Conservation (phyloP, 139 green algal species). For the Micractinium conductrix region DNA sequence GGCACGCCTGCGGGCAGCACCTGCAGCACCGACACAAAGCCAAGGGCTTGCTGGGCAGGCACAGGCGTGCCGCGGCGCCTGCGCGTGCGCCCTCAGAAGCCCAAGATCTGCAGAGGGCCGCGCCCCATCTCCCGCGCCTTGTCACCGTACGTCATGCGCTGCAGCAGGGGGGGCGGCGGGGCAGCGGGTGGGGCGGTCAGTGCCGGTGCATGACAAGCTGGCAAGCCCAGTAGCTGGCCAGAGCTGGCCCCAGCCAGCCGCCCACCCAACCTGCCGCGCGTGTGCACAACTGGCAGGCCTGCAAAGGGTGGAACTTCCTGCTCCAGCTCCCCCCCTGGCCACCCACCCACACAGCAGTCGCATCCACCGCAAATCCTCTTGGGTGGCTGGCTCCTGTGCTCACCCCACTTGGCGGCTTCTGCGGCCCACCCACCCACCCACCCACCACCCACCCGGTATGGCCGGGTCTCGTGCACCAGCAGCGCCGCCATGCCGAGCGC, state of each 20-base stretch:
- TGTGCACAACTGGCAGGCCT: too few relatives aligned
- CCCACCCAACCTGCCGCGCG: neutral
- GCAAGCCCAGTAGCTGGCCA: neutral
- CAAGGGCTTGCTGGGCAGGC: neutral
- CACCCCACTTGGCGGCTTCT: too few relatives aligned
- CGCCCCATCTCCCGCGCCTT: neutral
- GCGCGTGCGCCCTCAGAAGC: neutral
- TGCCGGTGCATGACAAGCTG: neutral
- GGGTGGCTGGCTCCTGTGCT: too few relatives aligned
- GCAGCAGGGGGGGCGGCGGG: neutral
- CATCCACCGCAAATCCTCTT: too few relatives aligned
- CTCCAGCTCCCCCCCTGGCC: neutral
- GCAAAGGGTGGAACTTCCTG: neutral
- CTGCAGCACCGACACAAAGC: neutral
- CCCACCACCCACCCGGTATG: conserved; percentile 17
- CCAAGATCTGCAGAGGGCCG: neutral
- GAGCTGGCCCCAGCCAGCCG: too few relatives aligned
- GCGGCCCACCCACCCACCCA: neutral
- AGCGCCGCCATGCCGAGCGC: conserved; percentile 13
- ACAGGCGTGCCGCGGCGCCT: too few relatives aligned
- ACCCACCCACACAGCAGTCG: neutral
- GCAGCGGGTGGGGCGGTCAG: neutral
- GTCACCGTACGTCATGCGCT: conserved; percentile 36
- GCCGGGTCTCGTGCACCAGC: conserved; percentile 28
- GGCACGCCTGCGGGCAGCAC: too few relatives aligned